Evolutionary conservation across 2,329 filamentous ascomycete genomes (phyloP).

Genomic region (Akanthomyces uredinophilus): DNA sequence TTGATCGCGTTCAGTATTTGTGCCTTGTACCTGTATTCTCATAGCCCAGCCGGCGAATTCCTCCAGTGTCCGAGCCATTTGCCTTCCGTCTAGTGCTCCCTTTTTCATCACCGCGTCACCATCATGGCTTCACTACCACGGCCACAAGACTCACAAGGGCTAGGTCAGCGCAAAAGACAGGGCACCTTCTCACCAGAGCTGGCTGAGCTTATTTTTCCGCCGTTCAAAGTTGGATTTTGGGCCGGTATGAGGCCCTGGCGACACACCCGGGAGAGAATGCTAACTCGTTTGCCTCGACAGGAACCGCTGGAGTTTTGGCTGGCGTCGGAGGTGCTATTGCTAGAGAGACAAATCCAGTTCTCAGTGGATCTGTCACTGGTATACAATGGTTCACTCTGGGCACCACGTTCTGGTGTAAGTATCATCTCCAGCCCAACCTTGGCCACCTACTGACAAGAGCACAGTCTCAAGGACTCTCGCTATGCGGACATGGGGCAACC

Average conservation of each 20-base stretch:
- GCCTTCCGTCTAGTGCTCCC: neutral
- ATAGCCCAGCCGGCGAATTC: neutral
- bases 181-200: constrained; percentile 40
- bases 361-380: constrained; percentile 69
- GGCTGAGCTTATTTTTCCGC: constrained; percentile 41
- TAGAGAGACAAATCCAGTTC: constrained; percentile 57
- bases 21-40: neutral
- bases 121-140: constrained; percentile 19
- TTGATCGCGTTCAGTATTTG: neutral
- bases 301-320: constrained; percentile 55
- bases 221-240: constrained; percentile 55
- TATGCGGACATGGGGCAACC: constrained; percentile 43
- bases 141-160: constrained; percentile 18
- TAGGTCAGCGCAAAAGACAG: constrained; percentile 24
- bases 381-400: constrained; percentile 79
- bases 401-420: constrained; percentile 68
- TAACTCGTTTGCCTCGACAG: constrained; percentile 31
- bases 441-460: neutral
- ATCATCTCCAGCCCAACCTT: neutral
- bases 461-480: constrained; percentile 45
- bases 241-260: constrained; percentile 40
- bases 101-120: neutral
- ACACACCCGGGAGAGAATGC: neutral
- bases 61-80: neutral
- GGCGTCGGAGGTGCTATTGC: constrained; percentile 69